Conservation (phyloP, 2,329 filamentous ascomycete genomes). For the Ophiocordyceps unilateralis region DNA sequence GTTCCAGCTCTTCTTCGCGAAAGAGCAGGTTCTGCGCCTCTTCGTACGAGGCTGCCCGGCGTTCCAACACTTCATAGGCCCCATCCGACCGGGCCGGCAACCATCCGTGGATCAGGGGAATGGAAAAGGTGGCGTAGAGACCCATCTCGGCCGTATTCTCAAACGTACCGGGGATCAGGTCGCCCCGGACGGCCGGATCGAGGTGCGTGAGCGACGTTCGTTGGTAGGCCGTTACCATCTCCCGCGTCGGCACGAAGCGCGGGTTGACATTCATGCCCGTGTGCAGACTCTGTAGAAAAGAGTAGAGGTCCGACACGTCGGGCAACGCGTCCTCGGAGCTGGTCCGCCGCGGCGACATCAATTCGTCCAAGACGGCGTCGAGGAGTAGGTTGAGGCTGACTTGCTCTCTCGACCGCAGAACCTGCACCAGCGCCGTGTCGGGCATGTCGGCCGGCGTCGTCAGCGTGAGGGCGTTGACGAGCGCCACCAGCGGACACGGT, state of each 20-base stretch:
- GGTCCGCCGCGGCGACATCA: slow-evolving; percentile 60
- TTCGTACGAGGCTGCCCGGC: slow-evolving; percentile 73
- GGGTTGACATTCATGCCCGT: slow-evolving; percentile 99
- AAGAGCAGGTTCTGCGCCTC: slow-evolving; percentile 83
- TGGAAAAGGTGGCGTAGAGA: slow-evolving; percentile 77
- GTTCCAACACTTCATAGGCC: slow-evolving; percentile 50
- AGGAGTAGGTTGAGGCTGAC: slow-evolving; percentile 73
- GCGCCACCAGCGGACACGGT: slow-evolving; percentile 77
- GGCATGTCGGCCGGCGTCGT: slow-evolving; percentile 49
- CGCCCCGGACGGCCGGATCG: slow-evolving; percentile 30
- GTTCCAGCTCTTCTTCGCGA: slow-evolving; percentile 72
- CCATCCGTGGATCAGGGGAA: slow-evolving; percentile 90
- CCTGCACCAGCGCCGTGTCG: slow-evolving; percentile 59
- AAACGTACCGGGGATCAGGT: slow-evolving; percentile 52
- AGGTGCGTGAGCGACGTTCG: slow-evolving; percentile 35
- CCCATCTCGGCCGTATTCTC: slow-evolving; percentile 75
- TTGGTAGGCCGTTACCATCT: slow-evolving; percentile 28
- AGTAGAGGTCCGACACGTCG: slow-evolving; percentile 75
- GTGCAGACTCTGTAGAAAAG: slow-evolving; percentile 73
- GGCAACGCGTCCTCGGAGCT: slow-evolving; percentile 50
- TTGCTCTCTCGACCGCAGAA: slow-evolving; percentile 65
- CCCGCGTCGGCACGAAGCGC: slow-evolving; percentile 49
- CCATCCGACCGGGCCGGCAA: slow-evolving; percentile 51
- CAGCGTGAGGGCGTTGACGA: slow-evolving; percentile 82
- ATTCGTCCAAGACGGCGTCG: slow-evolving; percentile 81